phyloP scores from a whole-genome alignment of 2,329 filamentous ascomycete species.

The Paecilomyces sp. region DNA sequence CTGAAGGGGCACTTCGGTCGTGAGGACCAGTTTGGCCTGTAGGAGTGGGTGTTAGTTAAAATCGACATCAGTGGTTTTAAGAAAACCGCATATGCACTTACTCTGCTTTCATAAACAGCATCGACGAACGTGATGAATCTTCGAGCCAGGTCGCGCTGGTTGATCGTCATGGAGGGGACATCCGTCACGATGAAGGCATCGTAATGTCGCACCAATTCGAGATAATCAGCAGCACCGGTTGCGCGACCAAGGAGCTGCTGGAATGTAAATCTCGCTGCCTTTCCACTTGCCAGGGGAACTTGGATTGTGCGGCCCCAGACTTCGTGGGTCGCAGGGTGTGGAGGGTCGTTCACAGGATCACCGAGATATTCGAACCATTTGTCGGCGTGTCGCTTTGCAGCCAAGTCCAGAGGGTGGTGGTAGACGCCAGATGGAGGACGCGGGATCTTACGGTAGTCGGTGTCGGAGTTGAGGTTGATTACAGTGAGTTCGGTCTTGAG shows the following conservation, averaged over 20 bases:
- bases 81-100: constrained; percentile 20
- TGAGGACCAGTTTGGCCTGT: constrained; percentile 90
- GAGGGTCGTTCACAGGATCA: constrained; percentile 66
- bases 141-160: constrained; percentile 76
- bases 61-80: background rate
- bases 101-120: constrained; percentile 75
- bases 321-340: constrained; percentile 68
- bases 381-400: constrained; percentile 72
- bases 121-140: constrained; percentile 98
- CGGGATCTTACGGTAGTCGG: constrained; percentile 95
- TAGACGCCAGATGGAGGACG: constrained; percentile 90
- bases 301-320: constrained; percentile 91
- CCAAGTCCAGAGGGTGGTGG: constrained; percentile 74
- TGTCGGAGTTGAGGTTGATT: constrained; percentile 89
- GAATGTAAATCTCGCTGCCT: constrained; percentile 86
- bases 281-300: constrained; percentile 81
- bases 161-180: constrained; percentile 84
- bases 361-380: constrained; percentile 96
- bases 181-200: constrained; percentile 89
- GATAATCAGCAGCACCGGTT: constrained; percentile 88
- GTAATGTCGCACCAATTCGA: constrained; percentile 84
- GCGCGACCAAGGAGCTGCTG: constrained; percentile 82
- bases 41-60: constrained; percentile 20
- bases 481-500: constrained; percentile 78
- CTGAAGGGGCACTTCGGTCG: constrained; percentile 74